These are phyloP conservation scores for Ilyonectria mors-panacis DNA, from an alignment of 2,329 filamentous ascomycete genomes.

Conservation along the genomic window DNA sequence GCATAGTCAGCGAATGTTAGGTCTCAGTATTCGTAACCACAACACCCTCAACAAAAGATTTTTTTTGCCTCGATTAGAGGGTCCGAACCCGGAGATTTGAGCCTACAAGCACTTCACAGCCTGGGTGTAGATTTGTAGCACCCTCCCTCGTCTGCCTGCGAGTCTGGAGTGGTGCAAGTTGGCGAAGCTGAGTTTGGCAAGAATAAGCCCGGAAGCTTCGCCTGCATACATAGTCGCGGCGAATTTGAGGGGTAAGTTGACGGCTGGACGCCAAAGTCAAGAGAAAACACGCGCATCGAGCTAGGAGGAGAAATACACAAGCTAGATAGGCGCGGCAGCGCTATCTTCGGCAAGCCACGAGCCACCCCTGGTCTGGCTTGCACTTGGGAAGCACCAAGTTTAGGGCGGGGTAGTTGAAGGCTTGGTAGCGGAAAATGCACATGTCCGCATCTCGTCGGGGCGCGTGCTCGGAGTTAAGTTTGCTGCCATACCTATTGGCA, in stretches of 20 bases:
- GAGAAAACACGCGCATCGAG: constrained; percentile 2
- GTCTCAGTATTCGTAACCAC: not conserved
- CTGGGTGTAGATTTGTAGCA: not conserved
- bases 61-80: not conserved
- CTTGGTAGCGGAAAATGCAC: not conserved
- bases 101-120: not conserved
- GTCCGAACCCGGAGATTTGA: not conserved
- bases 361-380: constrained; percentile 15
- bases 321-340: constrained; percentile 25
- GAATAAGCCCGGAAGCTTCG: not conserved
- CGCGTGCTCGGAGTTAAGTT: constrained; percentile 4
- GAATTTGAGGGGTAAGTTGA: not conserved
- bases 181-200: not conserved
- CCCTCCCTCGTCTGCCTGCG: not conserved
- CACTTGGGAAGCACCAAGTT: constrained; percentile 6
- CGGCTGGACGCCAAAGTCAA: not conserved
- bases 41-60: not conserved
- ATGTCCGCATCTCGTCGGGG: not conserved
- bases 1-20: not conserved
- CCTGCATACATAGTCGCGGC: not conserved
- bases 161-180: not conserved
- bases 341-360: constrained; percentile 25
- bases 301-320: not conserved
- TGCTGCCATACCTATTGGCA: constrained; percentile 24
- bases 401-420: constrained; percentile 23